These are phyloP conservation scores for Hibiscus mutabilis DNA, from an alignment of 345 rosid species.

Conservation along the genomic window DNA sequence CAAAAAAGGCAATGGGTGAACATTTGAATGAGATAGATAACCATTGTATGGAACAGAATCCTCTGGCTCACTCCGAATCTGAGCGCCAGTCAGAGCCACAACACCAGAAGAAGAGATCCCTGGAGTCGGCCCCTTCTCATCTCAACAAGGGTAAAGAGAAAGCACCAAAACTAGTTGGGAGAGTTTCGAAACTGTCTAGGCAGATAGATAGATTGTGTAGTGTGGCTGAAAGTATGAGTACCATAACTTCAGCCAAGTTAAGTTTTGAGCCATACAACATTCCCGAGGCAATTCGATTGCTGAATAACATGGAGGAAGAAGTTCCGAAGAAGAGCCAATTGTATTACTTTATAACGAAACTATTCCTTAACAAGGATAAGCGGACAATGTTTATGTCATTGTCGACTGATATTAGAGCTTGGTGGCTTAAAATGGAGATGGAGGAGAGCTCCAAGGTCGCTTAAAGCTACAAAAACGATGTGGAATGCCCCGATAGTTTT, in stretches of 20 bases:
- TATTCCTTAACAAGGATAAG: constrained; percentile 8
- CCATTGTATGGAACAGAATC: constrained; percentile 8
- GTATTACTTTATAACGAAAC: constrained; percentile 1
- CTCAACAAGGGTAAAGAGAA: constrained; percentile 11
- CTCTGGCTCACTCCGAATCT: constrained; percentile 5
- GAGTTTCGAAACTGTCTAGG: neutral
- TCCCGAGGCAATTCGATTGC: neutral
- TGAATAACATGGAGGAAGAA: constrained; percentile 10
- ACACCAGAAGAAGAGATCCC: neutral
- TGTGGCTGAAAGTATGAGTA: constrained; percentile 11
- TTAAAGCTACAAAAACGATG: neutral
- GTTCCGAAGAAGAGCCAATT: constrained; percentile 9
- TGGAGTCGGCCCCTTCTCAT: neutral
- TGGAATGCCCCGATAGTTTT: neutral
- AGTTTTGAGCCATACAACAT: constrained; percentile 6
- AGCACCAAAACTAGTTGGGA: constrained; percentile 5
- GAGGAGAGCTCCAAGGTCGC: neutral
- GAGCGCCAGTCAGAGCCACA: constrained; percentile 8
- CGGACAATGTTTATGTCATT: constrained; percentile 7
- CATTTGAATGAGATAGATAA: constrained; percentile 3
- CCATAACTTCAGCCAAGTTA: constrained; percentile 1
- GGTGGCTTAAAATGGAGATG: constrained; percentile 16
- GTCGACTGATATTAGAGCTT: constrained; percentile 3
- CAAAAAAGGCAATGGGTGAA: neutral
- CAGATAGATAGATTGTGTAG: constrained; percentile 9